Base-by-base conservation (phyloP, 495 filamentous ascomycete genomes). In the Tuber melanosporum region DNA sequence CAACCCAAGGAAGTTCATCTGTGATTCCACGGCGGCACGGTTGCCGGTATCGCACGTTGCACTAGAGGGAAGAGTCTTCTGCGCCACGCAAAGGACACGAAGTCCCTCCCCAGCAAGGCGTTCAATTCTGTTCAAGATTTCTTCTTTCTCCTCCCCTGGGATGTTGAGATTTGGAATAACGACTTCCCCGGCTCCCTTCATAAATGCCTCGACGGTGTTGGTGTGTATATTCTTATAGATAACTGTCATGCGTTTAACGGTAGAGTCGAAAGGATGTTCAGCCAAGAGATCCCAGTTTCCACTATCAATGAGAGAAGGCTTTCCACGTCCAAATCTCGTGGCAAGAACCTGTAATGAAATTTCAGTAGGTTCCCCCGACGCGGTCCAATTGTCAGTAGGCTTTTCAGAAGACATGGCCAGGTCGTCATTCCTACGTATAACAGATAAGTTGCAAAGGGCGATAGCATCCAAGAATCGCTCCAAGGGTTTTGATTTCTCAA, bases 241-340 rank as follows among this genome's bases (percentile, higher is more conserved):
- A 44, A 90, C 87, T 17, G 86, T 88, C 89, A 91, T 90, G 75
- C 86, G 86, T 82, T 91, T 91, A 74, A 87, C 85, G 44, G 87
- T 86, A 5, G 89, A 91, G 81, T 90, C 89, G 80, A 91, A 91
- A 8, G 89, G 88, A 73, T 90, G 87, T 77, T 91, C 89, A 9
- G 85, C 85, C 9, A 89, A 49, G 71, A 86, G 81, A 8, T 85
- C 81, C 83, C 85, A 85, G 43, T 84, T 76, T 14, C 78, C 79
- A 15, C 74, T 75, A 17, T 57, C 77, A 44, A 85, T 79, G 3
- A 86, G 75, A 7, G 77, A 78, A 26, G 77, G 62, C 75, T 82
- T 84, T 71, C 84, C 85, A 74, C 80, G 84, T 76, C 79, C 78
- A 76, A 87, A 87, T n/a, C 87, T 82, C 71, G 85, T 85, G 10